Evolutionary conservation across 2,329 filamentous ascomycete species (phyloP).

Genomic region (Verticillium dahliae): DNA sequence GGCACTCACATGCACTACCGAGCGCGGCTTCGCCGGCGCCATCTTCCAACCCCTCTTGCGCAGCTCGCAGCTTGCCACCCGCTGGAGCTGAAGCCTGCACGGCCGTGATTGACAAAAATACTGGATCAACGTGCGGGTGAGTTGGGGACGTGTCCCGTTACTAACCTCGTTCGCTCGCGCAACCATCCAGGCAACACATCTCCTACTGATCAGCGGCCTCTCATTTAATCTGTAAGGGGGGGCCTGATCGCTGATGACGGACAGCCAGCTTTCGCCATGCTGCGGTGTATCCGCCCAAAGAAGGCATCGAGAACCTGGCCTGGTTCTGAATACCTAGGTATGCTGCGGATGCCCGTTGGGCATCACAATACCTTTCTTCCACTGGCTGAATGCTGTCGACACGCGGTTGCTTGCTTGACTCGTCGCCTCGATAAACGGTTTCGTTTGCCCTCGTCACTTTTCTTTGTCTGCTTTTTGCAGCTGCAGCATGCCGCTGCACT

Average conservation of each 20-base stretch:
- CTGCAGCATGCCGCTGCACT: background rate
- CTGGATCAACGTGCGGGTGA: background rate
- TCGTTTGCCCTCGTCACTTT: background rate
- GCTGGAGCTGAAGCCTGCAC: background rate
- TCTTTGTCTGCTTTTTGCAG: background rate
- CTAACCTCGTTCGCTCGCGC: background rate
- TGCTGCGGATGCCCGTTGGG: background rate
- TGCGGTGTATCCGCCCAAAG: background rate
- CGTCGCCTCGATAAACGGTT: background rate
- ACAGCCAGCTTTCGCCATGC: background rate
- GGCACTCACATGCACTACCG: background rate
- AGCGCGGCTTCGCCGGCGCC: background rate
- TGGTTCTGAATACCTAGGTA: background rate
- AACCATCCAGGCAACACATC: background rate
- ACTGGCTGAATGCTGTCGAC: background rate
- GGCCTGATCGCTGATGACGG: background rate
- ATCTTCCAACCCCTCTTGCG: background rate
- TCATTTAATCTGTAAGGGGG: background rate
- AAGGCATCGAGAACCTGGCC: background rate
- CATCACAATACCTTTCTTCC: background rate
- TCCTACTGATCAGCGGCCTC: background rate
- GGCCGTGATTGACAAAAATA: background rate
- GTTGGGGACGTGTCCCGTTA: background rate
- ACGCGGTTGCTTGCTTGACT: background rate
- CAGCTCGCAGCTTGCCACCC: background rate